A percentile compares a stretch with the other conserved stretches of the same genome.
These are phyloP conservation scores for Cladobotryum protrusum DNA, from an alignment of 2,329 filamentous ascomycete genomes.

Conservation along the genomic window DNA sequence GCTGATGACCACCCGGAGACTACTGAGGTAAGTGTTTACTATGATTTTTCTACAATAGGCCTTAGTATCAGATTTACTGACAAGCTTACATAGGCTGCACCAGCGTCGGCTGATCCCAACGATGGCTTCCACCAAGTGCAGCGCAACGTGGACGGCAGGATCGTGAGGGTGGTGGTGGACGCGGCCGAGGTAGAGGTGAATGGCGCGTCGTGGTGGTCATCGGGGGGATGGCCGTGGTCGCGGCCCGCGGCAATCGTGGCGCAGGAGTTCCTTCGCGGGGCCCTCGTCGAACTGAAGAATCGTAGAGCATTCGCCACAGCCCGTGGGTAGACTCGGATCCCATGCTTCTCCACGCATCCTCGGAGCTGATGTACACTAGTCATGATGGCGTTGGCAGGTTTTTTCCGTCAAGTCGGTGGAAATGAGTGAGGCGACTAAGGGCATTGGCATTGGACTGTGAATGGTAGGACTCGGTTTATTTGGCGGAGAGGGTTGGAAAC, in stretches of 20 bases:
- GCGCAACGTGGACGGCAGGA: slow-evolving; percentile 51
- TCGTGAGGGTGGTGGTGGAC: slow-evolving; percentile 41
- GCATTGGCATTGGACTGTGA: slow-evolving; percentile 23
- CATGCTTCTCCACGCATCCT: slow-evolving; percentile 25
- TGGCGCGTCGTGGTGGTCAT: slow-evolving; percentile 45
- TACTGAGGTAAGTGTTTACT: slow-evolving; percentile 33
- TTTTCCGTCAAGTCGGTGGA: slow-evolving; percentile 19
- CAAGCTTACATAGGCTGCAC: slow-evolving; percentile 23
- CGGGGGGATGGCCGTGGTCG: slow-evolving; percentile 42
- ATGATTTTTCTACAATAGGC: not conserved
- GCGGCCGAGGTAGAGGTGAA: slow-evolving; percentile 40
- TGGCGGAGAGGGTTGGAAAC: slow-evolving; percentile 10
- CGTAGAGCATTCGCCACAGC: slow-evolving; percentile 25
- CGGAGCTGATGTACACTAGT: slow-evolving; percentile 34
- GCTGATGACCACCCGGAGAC: slow-evolving; percentile 69
- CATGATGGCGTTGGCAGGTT: slow-evolving; percentile 33
- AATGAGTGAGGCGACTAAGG: slow-evolving; percentile 19
- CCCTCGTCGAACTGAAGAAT: slow-evolving; percentile 34
- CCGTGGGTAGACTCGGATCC: slow-evolving; percentile 21
- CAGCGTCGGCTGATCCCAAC: slow-evolving; percentile 36
- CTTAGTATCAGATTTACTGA: slow-evolving; percentile 3
- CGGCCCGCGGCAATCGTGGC: slow-evolving; percentile 33
- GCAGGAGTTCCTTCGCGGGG: slow-evolving; percentile 28
- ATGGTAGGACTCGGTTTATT: slow-evolving; percentile 12
- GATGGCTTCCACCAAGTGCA: slow-evolving; percentile 72